Conservation (phyloP, 148 eudicot species). For the Euryodendron excelsum region DNA sequence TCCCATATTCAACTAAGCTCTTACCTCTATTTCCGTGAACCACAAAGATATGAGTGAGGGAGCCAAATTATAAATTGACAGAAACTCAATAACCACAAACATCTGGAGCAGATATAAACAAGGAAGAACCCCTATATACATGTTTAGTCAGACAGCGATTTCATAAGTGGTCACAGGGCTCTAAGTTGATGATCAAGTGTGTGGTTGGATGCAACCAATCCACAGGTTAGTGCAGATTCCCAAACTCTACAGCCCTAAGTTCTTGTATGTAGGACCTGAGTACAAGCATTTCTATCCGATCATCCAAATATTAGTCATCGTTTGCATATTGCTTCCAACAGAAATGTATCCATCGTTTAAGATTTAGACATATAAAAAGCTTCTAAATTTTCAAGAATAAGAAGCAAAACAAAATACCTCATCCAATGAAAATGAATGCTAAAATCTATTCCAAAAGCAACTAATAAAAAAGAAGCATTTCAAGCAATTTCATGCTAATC, state of each 20-base stretch:
- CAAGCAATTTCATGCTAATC: not conserved
- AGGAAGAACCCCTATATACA: too few species aligned
- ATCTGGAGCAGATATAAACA: too few species aligned
- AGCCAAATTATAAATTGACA: not conserved
- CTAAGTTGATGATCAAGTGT: not conserved
- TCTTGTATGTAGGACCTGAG: not conserved
- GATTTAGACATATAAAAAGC: not conserved
- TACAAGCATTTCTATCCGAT: not conserved
- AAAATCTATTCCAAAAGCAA: not conserved
- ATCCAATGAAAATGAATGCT: not conserved
- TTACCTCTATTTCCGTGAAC: not conserved
- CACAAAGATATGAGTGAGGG: not conserved
- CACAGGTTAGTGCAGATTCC: too few species aligned
- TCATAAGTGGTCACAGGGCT: not conserved
- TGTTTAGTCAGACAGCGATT: not conserved
- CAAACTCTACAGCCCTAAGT: too few species aligned
- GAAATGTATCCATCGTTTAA: not conserved
- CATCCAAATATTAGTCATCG: not conserved
- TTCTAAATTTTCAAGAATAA: not conserved
- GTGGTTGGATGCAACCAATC: not conserved
- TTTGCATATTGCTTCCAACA: not conserved
- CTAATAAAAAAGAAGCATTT: not conserved
- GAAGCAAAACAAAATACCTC: not conserved
- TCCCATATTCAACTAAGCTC: too few species aligned
- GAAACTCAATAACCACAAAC: too few species aligned